Base-by-base conservation (phyloP, 2,329 filamentous ascomycete species). In the Paraconiothyrium sp. region DNA sequence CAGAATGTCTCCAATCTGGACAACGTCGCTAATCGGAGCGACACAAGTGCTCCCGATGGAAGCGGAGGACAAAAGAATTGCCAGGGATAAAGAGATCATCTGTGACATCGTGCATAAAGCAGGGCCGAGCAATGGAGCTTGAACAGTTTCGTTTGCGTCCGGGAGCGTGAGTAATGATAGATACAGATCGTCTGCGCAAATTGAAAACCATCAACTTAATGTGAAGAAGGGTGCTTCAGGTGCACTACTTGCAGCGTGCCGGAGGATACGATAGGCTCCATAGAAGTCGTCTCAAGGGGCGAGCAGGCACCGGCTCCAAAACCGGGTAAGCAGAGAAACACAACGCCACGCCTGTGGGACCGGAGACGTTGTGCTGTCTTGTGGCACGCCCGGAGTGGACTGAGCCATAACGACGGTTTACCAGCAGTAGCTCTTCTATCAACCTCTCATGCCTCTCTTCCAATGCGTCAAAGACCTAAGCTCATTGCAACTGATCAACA, bases 301-400 rank as follows among this genome's bases (percentile, higher is more conserved):
- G 37, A 11, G n/a, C 56, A 24, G 37, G 50, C 49, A 54, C 62
- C 60, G 51, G 58, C 63, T 62, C 48, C 50, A 51, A 44, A 14
- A 34, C 57, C 61, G 68, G 69, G 54, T 69, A 70, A 67, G 67
- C 61, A 34, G 32, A 37, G 50, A 68, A 67, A 64, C 62, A 64
- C 35, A 10, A 54, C 3, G 50, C 37, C 50, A 54, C 50, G 13
- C 39, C 39, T 32, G 9, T n/a, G 20, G 11, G 39, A 41, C n/a
- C 3, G 20, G 20, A 30, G 46, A 48, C 24, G 7, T n/a, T n/a
- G 16, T 8, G 14, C 32, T 20, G 46, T 32, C 13, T 16, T 24
- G 20, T 24, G 43, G 24, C 20, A 46, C 43, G 4, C 11, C 41
- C 22, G 20, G 41, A 22, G 10, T 46, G 9, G 20, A 24, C 39